Conservation (phyloP, 352 stramenopile genomes). For the Globisporangium uncinulatum region DNA sequence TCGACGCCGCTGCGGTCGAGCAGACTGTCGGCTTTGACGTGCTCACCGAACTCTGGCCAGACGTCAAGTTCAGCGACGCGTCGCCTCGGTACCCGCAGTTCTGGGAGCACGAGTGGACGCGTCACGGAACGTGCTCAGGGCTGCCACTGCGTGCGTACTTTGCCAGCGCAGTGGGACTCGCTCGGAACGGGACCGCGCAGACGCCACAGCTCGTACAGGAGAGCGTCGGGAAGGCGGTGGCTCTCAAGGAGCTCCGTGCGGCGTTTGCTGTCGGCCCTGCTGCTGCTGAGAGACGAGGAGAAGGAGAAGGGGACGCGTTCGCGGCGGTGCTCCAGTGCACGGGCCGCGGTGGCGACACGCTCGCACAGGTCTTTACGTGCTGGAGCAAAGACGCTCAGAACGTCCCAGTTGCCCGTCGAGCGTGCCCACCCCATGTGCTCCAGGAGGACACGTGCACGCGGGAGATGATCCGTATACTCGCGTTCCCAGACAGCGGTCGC, state of each 20-base stretch:
- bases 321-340: constrained; percentile 24
- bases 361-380: constrained; percentile 82
- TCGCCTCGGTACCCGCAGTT: constrained; percentile 75
- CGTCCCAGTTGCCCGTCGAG: constrained; percentile 36
- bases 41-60: constrained; percentile 80
- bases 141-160: constrained; percentile 87
- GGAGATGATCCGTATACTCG: constrained; percentile 42
- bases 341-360: constrained; percentile 24
- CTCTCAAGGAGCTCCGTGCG: constrained; percentile 33
- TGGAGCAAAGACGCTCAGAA: constrained; percentile 62
- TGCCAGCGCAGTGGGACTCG: constrained; percentile 63
- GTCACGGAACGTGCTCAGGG: constrained; percentile 91
- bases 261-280: constrained; percentile 20
- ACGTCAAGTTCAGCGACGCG: constrained; percentile 66
- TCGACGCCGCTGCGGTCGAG: constrained; percentile 61
- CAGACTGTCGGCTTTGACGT: constrained; percentile 57
- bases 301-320: neutral
- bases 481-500: constrained; percentile 24
- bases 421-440: constrained; percentile 58
- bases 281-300: neutral
- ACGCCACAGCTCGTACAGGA: constrained; percentile 62
- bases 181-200: constrained; percentile 60
- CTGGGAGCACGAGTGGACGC: constrained; percentile 92
- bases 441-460: constrained; percentile 66
- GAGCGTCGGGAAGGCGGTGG: constrained; percentile 46